A percentile compares a stretch with the other conserved stretches of the same genome.
These are phyloP conservation scores for Botrytis elliptica DNA, from an alignment of 2,329 filamentous ascomycete genomes.

Conservation along the genomic window DNA sequence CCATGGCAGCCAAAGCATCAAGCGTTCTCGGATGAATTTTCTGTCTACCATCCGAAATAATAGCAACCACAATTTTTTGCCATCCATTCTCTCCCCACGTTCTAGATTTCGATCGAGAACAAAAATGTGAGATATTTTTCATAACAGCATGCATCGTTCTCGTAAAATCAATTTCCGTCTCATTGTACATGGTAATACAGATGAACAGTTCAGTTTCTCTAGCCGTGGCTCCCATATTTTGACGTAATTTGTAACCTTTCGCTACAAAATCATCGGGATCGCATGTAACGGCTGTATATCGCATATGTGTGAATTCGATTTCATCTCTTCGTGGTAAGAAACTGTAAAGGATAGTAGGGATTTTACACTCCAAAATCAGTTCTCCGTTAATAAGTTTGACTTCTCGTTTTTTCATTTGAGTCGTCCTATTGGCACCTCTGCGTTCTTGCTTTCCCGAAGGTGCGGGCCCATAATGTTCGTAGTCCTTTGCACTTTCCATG, in stretches of 20 bases:
- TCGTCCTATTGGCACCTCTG: slow-evolving; percentile 70
- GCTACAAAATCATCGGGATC: slow-evolving; percentile 92
- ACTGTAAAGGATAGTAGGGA: slow-evolving; percentile 95
- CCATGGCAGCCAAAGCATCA: slow-evolving; percentile 93
- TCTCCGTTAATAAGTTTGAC: slow-evolving; percentile 97
- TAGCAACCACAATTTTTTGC: slow-evolving; percentile 98
- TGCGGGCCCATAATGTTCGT: slow-evolving; percentile 82
- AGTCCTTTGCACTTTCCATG: slow-evolving; percentile 48
- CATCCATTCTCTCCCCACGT: slow-evolving; percentile 97
- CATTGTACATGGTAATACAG: slow-evolving; percentile 98
- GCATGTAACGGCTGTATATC: slow-evolving; percentile 97
- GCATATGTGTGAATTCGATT: slow-evolving; percentile 97
- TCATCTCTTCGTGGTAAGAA: slow-evolving; percentile 92
- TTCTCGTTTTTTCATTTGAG: slow-evolving; percentile 89
- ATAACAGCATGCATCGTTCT: slow-evolving; percentile 98
- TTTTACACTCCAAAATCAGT: slow-evolving; percentile 97
- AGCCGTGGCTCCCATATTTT: slow-evolving; percentile 78
- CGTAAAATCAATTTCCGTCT: slow-evolving; percentile 94
- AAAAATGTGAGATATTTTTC: slow-evolving; percentile 97
- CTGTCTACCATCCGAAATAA: slow-evolving; percentile 91
- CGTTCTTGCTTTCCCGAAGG: slow-evolving; percentile 84
- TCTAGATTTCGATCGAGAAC: slow-evolving; percentile 83
- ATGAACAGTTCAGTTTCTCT: slow-evolving; percentile 96
- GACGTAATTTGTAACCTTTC: slow-evolving; percentile 86
- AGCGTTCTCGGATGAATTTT: slow-evolving; percentile 91